Evolutionary conservation across 1,139 yeast species (phyloP).

Genomic region (Lizanozyma gosingica): DNA sequence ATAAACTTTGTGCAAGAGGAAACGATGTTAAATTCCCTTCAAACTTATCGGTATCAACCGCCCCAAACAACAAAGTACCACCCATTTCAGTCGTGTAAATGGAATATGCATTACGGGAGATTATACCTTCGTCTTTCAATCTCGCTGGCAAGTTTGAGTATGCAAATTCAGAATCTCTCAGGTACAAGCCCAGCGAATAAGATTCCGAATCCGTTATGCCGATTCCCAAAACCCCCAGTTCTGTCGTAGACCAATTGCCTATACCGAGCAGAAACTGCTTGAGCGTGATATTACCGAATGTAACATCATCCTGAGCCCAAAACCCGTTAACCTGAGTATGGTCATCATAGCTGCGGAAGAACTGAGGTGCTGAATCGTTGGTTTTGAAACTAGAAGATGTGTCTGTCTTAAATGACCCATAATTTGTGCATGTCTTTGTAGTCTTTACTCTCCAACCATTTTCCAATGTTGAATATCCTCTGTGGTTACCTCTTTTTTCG

Average conservation of each 20-base stretch:
- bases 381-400: no score
- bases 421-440: no score
- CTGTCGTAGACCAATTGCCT: constrained; percentile 33
- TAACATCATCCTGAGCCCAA: constrained; percentile 43
- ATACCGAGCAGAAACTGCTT: constrained; percentile 38
- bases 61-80: constrained; percentile 53
- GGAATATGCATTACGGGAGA: constrained; percentile 42
- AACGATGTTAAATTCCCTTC: constrained; percentile 28
- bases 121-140: constrained; percentile 39
- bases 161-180: constrained; percentile 9
- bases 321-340: constrained; percentile 32
- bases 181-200: no score
- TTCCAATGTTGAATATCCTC: no score
- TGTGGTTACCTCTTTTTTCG: no score
- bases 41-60: constrained; percentile 45
- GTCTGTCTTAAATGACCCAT: no score
- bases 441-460: no score
- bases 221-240: constrained; percentile 45
- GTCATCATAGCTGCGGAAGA: constrained; percentile 34
- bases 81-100: constrained; percentile 28
- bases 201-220: constrained; percentile 39
- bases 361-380: no score
- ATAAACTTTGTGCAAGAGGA: background rate
- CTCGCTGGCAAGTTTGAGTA: constrained; percentile 38
- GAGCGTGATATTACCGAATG: constrained; percentile 29